Evolutionary conservation across 495 filamentous ascomycete species (phyloP).

Genomic region (Hyaloscypha bicolor): DNA sequence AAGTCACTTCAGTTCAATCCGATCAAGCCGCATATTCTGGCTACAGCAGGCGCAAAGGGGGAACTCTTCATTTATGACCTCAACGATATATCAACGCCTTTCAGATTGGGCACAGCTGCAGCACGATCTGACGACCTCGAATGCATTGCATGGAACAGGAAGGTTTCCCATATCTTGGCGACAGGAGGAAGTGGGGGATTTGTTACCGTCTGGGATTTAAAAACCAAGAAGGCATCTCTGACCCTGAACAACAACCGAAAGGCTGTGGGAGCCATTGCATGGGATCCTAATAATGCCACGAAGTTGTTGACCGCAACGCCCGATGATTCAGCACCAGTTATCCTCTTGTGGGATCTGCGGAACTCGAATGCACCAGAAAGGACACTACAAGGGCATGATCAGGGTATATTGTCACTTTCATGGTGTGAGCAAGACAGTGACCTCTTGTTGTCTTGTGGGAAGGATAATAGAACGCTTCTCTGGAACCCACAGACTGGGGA

Average conservation of each 20-base stretch:
- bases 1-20: constrained; percentile 98
- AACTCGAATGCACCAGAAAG: constrained; percentile 96
- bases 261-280: constrained; percentile 91
- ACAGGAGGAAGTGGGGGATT: constrained; percentile 94
- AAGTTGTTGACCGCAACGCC: constrained; percentile 93
- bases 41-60: constrained; percentile 90
- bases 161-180: constrained; percentile 93
- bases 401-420: constrained; percentile 89
- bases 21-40: constrained; percentile 86
- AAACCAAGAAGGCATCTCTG: constrained; percentile 93
- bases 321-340: constrained; percentile 84
- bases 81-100: constrained; percentile 83
- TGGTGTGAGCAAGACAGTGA: constrained; percentile 95
- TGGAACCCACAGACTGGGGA: constrained; percentile 96
- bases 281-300: constrained; percentile 93
- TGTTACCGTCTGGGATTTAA: constrained; percentile 98
- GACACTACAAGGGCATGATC: constrained; percentile 84
- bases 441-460: constrained; percentile 89
- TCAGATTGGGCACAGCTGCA: constrained; percentile 82
- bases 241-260: constrained; percentile 96
- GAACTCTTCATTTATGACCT: constrained; percentile 96
- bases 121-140: constrained; percentile 93
- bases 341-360: constrained; percentile 90
- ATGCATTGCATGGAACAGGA: constrained; percentile 97
- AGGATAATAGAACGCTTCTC: constrained; percentile 92